Conservation (phyloP, 345 rosid genomes). For the Lepidium aucheri region DNA sequence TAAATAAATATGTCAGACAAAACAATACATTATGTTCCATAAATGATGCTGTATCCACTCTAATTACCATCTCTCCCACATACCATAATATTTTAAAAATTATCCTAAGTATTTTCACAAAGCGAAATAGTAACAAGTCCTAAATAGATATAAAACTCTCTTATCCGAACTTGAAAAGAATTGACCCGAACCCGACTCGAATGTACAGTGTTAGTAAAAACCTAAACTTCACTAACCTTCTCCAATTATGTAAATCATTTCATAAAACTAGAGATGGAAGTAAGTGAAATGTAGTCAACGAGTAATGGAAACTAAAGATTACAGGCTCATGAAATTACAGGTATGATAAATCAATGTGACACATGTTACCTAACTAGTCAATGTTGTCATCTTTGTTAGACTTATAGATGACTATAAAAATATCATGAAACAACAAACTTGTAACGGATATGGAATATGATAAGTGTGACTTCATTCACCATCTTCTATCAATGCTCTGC, state of each 20-base stretch:
- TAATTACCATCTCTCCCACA: not conserved
- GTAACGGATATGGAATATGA: not conserved
- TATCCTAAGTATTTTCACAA: too few relatives aligned
- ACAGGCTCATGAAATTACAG: too few relatives aligned
- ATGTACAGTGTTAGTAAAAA: too few relatives aligned
- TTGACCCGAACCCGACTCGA: too few relatives aligned
- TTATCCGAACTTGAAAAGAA: too few relatives aligned
- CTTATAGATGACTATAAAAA: not conserved
- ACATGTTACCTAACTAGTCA: too few relatives aligned
- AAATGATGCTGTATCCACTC: not conserved
- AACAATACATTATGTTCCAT: not conserved
- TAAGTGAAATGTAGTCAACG: too few relatives aligned
- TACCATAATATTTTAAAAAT: too few relatives aligned
- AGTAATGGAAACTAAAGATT: too few relatives aligned
- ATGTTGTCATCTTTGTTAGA: not conserved
- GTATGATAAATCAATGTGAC: too few relatives aligned
- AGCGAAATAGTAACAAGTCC: too few relatives aligned
- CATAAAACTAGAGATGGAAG: not conserved
- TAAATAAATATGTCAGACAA: not conserved
- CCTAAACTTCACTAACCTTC: not conserved
- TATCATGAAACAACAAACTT: not conserved
- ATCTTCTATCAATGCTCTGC: conserved; percentile 12
- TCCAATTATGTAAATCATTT: not conserved
- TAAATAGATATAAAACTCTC: too few relatives aligned
- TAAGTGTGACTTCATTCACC: conserved; percentile 3